Conservation (phyloP, 1,284 basidiomycete species). For the Ganoderma lucidum region DNA sequence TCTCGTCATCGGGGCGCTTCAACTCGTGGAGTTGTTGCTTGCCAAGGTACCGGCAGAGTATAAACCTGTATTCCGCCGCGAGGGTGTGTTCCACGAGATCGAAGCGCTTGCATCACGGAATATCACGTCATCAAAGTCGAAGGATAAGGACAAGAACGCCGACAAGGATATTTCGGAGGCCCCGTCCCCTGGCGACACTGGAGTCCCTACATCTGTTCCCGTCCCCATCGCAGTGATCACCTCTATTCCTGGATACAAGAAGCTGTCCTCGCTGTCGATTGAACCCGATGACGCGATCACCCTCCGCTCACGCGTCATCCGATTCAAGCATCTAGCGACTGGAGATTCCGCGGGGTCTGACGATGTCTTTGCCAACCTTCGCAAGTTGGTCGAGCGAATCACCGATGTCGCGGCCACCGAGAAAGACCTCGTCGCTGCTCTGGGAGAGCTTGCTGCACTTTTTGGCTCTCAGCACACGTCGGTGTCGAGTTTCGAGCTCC, state of each 20-base stretch:
- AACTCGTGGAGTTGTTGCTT: conserved; percentile 90
- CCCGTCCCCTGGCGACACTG: conserved; percentile 46
- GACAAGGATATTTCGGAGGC: conserved; percentile 49
- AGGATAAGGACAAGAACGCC: conserved; percentile 57
- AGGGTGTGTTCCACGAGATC: conserved; percentile 95
- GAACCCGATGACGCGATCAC: conserved; percentile 92
- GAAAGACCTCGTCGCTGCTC: conserved; percentile 67
- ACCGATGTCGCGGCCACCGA: conserved; percentile 64
- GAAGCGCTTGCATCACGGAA: conserved; percentile 74
- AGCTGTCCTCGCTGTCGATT: conserved; percentile 65
- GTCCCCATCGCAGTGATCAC: conserved; percentile 47
- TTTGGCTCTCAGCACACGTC: conserved; percentile 83
- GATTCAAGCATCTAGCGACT: conserved; percentile 76
- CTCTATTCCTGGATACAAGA: conserved; percentile 70
- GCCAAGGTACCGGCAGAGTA: conserved; percentile 85
- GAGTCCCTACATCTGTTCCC: conserved; percentile 41
- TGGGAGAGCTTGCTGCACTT: conserved; percentile 79
- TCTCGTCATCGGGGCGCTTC: conserved; percentile 86
- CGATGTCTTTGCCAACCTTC: conserved; percentile 70
- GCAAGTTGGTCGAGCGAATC: conserved; percentile 70
- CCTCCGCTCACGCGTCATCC: conserved; percentile 85
- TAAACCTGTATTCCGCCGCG: conserved; percentile 86
- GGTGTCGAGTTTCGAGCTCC: conserved; percentile 94
- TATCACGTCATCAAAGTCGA: conserved; percentile 64
- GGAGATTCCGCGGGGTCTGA: conserved; percentile 66